Percentiles rank a stretch among this genome's conserved stretches.
Evolutionary conservation across 2,329 filamentous ascomycete species (phyloP).

Genomic region (Coniochaeta ligniaria): DNA sequence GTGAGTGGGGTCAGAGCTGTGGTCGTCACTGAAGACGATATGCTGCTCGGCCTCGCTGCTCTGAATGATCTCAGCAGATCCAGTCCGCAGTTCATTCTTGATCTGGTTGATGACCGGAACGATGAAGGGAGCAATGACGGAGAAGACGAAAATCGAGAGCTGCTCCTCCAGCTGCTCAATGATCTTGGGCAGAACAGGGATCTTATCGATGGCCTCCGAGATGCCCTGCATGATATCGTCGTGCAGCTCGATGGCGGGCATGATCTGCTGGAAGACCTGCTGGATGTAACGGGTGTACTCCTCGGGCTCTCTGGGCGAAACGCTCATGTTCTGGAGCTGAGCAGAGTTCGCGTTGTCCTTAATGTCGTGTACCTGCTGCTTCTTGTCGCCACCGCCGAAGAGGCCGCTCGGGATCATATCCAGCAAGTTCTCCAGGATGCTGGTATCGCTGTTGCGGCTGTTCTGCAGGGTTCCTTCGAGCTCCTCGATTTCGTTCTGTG

Average conservation of each 20-base stretch:
- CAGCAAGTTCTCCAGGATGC: slow-evolving; percentile 70
- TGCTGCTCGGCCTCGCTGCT: slow-evolving; percentile 79
- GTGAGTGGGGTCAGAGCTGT: slow-evolving; percentile 76
- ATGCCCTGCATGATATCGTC: slow-evolving; percentile 81
- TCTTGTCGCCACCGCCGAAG: slow-evolving; percentile 68
- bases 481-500: slow-evolving; percentile 83
- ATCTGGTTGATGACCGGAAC: slow-evolving; percentile 81
- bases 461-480: slow-evolving; percentile 75
- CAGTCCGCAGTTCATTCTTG: slow-evolving; percentile 78
- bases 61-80: slow-evolving; percentile 80
- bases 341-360: slow-evolving; percentile 67
- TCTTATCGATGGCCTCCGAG: slow-evolving; percentile 70
- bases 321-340: slow-evolving; percentile 65
- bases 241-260: slow-evolving; percentile 86
- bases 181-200: slow-evolving; percentile 77
- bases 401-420: slow-evolving; percentile 76
- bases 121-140: slow-evolving; percentile 81
- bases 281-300: slow-evolving; percentile 74
- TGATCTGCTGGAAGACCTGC: slow-evolving; percentile 69
- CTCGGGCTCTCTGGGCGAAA: slow-evolving; percentile 75
- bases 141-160: slow-evolving; percentile 83
- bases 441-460: slow-evolving; percentile 58
- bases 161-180: slow-evolving; percentile 84
- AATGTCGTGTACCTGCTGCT: slow-evolving; percentile 70
- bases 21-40: slow-evolving; percentile 76